phyloP scores from a whole-genome alignment of 2,329 filamentous ascomycete species.

The Onygenales sp. region DNA sequence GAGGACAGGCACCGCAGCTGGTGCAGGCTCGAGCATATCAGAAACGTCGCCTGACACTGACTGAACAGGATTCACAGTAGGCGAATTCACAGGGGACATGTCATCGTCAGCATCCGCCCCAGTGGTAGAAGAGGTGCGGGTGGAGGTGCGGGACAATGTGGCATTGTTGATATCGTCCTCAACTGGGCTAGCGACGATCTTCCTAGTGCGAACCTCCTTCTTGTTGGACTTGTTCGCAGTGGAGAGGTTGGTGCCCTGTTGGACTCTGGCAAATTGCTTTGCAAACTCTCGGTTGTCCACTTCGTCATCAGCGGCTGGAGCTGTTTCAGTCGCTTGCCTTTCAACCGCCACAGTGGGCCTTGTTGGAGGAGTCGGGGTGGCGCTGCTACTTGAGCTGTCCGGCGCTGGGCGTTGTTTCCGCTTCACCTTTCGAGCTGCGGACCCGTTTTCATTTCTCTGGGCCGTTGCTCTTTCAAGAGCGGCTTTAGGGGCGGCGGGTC shows the following conservation, averaged over 20 bases:
- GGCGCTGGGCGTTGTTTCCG: slow-evolving; percentile 27
- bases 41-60: slow-evolving; percentile 57
- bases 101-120: slow-evolving; percentile 76
- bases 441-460: slow-evolving; percentile 26
- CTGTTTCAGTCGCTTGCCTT: slow-evolving; percentile 12
- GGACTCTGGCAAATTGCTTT: slow-evolving; percentile 58
- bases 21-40: slow-evolving; percentile 76
- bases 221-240: slow-evolving; percentile 40
- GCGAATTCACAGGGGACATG: slow-evolving; percentile 59
- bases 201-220: slow-evolving; percentile 53
- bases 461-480: slow-evolving; percentile 21
- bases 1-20: slow-evolving; percentile 60
- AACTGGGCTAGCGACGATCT: neutral
- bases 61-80: slow-evolving; percentile 40
- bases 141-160: slow-evolving; percentile 28
- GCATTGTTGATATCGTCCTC: slow-evolving; percentile 18
- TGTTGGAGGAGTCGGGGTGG: slow-evolving; percentile 17
- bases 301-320: slow-evolving; percentile 43
- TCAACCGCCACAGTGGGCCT: slow-evolving; percentile 19
- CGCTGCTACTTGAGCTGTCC: slow-evolving; percentile 14
- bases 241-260: slow-evolving; percentile 56
- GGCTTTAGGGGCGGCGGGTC: slow-evolving; percentile 15
- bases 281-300: slow-evolving; percentile 69
- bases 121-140: slow-evolving; percentile 58
- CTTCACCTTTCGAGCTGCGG: slow-evolving; percentile 33